phyloP scores from a whole-genome alignment of 2,329 filamentous ascomycete genomes.

The Blastomyces parvus region DNA sequence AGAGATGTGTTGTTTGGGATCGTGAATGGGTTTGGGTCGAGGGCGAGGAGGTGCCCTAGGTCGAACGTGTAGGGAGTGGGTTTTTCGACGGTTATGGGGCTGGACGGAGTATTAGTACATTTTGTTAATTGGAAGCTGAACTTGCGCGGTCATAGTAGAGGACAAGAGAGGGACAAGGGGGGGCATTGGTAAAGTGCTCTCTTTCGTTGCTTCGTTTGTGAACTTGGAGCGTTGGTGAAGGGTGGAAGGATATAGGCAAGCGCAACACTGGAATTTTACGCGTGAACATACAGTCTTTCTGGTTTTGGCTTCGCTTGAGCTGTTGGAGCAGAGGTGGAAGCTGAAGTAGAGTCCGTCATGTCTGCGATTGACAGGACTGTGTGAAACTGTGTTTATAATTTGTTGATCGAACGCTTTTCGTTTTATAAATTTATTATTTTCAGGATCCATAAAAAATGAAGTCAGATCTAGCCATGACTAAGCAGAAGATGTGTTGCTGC shows the following conservation, averaged over 20 bases:
- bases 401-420: background rate
- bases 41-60: constrained; percentile 73
- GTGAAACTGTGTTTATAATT: background rate
- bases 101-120: constrained; percentile 15
- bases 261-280: background rate
- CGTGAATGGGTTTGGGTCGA: constrained; percentile 74
- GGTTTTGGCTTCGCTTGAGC: constrained; percentile 23
- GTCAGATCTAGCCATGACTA: background rate
- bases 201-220: constrained; percentile 2
- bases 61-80: constrained; percentile 89
- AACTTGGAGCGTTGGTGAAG: constrained; percentile 3
- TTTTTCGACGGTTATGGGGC: constrained; percentile 60
- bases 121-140: constrained; percentile 11
- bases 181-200: background rate
- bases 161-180: background rate
- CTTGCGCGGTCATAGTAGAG: background rate
- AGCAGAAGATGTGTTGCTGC: background rate
- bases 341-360: constrained; percentile 20
- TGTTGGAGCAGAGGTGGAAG: constrained; percentile 4
- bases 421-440: background rate
- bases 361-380: constrained; percentile 24
- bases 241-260: constrained; percentile 4
- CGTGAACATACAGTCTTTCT: constrained; percentile 33
- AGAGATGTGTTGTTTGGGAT: constrained; percentile 40
- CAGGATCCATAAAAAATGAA: background rate